Evolutionary conservation across 768 basidiomycete genomes (phyloP).

Genomic region (Leccinum truebloodii): DNA sequence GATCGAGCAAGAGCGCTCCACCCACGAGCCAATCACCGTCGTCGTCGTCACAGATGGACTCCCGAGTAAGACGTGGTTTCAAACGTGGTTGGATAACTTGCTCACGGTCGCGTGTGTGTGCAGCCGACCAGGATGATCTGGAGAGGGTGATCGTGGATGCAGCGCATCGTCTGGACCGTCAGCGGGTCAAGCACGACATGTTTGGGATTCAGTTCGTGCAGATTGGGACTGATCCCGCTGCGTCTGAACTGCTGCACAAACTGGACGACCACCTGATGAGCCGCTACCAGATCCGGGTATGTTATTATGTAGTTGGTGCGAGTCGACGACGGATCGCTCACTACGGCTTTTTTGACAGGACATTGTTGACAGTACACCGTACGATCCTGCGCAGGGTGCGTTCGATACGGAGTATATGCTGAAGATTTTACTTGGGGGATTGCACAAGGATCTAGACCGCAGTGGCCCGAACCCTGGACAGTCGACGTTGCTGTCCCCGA

Average conservation of each 20-base stretch:
- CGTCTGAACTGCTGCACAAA: constrained; percentile 41
- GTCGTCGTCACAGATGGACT: constrained; percentile 43
- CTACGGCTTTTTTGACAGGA: constrained; percentile 30
- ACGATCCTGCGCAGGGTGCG: constrained; percentile 28
- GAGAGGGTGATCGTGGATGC: constrained; percentile 36
- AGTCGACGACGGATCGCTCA: not conserved
- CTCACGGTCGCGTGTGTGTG: not conserved
- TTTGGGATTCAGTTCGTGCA: constrained; percentile 50
- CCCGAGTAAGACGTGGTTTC: constrained; percentile 34
- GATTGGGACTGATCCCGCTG: constrained; percentile 40
- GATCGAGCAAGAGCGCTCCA: constrained; percentile 28
- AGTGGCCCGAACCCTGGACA: constrained; percentile 7
- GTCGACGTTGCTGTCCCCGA: not conserved
- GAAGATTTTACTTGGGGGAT: constrained; percentile 34
- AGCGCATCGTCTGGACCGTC: constrained; percentile 42
- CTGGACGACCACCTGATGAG: constrained; percentile 41
- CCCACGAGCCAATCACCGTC: constrained; percentile 38
- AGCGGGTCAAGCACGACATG: constrained; percentile 35
- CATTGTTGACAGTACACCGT: constrained; percentile 49
- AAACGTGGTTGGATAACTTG: not conserved
- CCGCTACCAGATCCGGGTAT: constrained; percentile 34
- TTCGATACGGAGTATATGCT: constrained; percentile 38
- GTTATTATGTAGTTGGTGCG: not conserved
- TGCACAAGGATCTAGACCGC: constrained; percentile 22
- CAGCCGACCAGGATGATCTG: constrained; percentile 32